Conservation (phyloP, 2,329 filamentous ascomycete genomes). For the Colletotrichum sp. region DNA sequence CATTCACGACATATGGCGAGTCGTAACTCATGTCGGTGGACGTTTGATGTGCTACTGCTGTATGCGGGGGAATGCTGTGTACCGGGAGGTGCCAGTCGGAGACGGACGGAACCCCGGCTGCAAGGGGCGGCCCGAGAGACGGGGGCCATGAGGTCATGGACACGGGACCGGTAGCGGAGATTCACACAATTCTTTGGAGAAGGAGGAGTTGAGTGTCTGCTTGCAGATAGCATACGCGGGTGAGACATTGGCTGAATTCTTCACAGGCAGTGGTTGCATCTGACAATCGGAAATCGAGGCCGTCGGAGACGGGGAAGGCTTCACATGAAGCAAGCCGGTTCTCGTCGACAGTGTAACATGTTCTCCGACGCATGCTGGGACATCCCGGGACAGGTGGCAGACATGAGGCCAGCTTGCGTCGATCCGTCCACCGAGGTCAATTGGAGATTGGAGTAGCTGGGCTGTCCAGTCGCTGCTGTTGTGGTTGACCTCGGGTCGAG, state of each 20-base stretch:
- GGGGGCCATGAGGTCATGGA: slow-evolving; percentile 12
- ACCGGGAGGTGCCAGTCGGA: slow-evolving; percentile 7
- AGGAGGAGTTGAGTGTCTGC: not conserved
- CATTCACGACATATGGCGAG: not conserved
- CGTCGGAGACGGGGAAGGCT: not conserved
- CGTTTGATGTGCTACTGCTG: not conserved
- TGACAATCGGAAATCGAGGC: not conserved
- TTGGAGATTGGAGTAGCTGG: not conserved
- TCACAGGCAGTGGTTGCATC: not conserved
- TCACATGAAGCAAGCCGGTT: not conserved
- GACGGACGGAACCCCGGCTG: slow-evolving; percentile 6
- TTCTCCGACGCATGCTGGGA: not conserved
- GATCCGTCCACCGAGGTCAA: not conserved
- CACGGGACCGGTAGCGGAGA: not conserved
- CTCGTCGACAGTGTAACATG: not conserved
- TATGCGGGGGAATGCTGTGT: not conserved
- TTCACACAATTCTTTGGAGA: not conserved
- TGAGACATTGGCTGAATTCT: not conserved
- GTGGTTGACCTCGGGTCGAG: not conserved
- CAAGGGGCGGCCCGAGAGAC: slow-evolving; percentile 4
- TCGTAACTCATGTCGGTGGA: not conserved
- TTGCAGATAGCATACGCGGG: not conserved
- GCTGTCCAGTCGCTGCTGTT: not conserved
- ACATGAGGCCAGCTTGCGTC: not conserved
- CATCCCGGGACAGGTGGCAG: not conserved